These are phyloP conservation scores for Aureobasidium musti DNA, from an alignment of 2,329 filamentous ascomycete species.

Conservation along the genomic window DNA sequence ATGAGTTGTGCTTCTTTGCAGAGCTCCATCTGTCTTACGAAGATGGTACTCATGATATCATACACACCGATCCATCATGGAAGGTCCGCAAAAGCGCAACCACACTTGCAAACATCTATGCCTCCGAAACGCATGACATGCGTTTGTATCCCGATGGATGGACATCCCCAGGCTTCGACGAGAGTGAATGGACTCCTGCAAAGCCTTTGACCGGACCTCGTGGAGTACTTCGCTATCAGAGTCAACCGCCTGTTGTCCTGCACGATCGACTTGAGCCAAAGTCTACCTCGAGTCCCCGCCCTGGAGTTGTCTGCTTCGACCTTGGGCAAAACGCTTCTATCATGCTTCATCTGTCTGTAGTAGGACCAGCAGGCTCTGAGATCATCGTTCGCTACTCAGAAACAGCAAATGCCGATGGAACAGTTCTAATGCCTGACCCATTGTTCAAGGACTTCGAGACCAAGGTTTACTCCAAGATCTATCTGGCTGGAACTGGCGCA, in stretches of 20 bases:
- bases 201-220: constrained; percentile 47
- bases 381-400: constrained; percentile 41
- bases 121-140: constrained; percentile 46
- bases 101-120: constrained; percentile 47
- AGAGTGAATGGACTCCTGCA: constrained; percentile 40
- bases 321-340: constrained; percentile 43
- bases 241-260: constrained; percentile 45
- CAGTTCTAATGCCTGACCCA: constrained; percentile 48
- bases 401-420: constrained; percentile 39
- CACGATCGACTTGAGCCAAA: constrained; percentile 44
- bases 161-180: constrained; percentile 40
- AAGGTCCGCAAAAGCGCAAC: constrained; percentile 45
- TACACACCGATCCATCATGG: constrained; percentile 46
- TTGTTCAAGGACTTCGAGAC: constrained; percentile 45
- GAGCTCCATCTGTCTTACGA: constrained; percentile 46
- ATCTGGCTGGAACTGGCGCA: constrained; percentile 38
- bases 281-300: constrained; percentile 33
- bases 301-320: constrained; percentile 39
- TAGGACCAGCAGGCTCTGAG: constrained; percentile 38
- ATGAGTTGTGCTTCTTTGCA: constrained; percentile 48
- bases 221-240: constrained; percentile 46
- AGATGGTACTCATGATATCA: constrained; percentile 43
- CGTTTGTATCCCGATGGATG: constrained; percentile 43
- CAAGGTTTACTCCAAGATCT: constrained; percentile 46
- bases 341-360: constrained; percentile 39